Conservation (phyloP, 2,329 filamentous ascomycete genomes). For the Nemania abortiva region DNA sequence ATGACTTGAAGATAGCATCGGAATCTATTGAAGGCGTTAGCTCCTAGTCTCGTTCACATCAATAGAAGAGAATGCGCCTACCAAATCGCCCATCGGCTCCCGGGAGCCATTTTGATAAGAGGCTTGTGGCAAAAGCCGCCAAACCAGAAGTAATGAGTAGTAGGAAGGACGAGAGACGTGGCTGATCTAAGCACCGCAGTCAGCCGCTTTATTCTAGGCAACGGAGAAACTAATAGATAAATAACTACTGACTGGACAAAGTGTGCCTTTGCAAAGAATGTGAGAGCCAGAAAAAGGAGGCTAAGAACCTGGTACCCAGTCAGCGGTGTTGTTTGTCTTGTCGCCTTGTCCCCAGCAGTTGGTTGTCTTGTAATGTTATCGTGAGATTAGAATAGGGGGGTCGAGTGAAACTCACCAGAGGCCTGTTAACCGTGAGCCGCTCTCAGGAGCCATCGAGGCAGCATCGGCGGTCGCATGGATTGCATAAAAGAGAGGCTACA, state of each 20-base stretch:
- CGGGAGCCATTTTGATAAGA: conserved; percentile 60
- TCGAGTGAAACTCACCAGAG: conserved; percentile 51
- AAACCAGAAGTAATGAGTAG: conserved; percentile 61
- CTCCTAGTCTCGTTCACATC: conserved; percentile 17
- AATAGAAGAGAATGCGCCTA: conserved; percentile 33
- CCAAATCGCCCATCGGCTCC: conserved; percentile 62
- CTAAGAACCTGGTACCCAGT: conserved; percentile 55
- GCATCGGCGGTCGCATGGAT: conserved; percentile 24
- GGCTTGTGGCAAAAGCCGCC: conserved; percentile 57
- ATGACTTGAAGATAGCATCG: conserved; percentile 52
- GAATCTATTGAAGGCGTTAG: conserved; percentile 42
- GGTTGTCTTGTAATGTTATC: conserved; percentile 14
- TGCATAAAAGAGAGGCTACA: not conserved
- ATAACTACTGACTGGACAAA: conserved; percentile 61
- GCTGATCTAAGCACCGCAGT: conserved; percentile 56
- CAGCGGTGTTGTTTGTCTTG: conserved; percentile 18
- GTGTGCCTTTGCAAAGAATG: conserved; percentile 62
- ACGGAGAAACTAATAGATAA: not conserved
- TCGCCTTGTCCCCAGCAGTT: not conserved
- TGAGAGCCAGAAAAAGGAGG: conserved; percentile 63
- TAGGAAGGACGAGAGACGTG: conserved; percentile 61
- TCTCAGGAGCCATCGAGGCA: conserved; percentile 50
- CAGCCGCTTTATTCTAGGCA: conserved; percentile 21
- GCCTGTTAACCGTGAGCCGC: conserved; percentile 52
- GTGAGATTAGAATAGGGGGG: not conserved